A percentile compares a stretch with the other conserved stretches of the same genome.
Conservation (phyloP, 2,329 filamentous ascomycete species). For the Phoma sp. region DNA sequence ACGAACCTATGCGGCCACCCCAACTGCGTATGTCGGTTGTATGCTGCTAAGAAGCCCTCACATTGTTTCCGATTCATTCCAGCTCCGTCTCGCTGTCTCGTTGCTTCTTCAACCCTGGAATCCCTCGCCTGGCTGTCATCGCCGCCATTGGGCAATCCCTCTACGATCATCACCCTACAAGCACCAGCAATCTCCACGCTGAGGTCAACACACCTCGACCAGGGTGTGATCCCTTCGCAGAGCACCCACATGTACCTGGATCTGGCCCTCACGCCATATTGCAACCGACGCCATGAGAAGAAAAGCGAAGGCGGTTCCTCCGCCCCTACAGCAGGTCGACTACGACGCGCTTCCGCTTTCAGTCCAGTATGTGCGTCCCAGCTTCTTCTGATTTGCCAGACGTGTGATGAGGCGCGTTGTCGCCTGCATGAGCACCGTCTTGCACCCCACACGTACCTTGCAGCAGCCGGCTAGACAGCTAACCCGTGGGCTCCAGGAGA, state of each 20-base stretch:
- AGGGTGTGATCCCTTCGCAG: constrained; percentile 17
- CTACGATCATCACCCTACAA: constrained; percentile 17
- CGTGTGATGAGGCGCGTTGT: constrained; percentile 30
- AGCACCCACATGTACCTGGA: constrained; percentile 19
- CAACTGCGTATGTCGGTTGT: constrained; percentile 28
- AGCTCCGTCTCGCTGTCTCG: constrained; percentile 6
- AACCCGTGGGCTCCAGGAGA: constrained; percentile 46
- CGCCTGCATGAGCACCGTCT: constrained; percentile 34
- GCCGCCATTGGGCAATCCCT: constrained; percentile 14
- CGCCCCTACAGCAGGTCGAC: constrained; percentile 47
- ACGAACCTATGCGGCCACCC: constrained; percentile 2
- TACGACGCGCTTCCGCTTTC: constrained; percentile 52
- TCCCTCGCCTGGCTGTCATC: constrained; percentile 6
- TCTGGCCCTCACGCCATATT: constrained; percentile 16
- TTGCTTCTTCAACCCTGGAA: constrained; percentile 13
- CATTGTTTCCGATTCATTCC: constrained; percentile 17
- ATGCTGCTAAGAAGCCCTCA: constrained; percentile 22
- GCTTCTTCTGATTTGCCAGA: constrained; percentile 22
- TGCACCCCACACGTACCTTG: constrained; percentile 42
- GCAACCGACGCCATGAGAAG: constrained; percentile 37
- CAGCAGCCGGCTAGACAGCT: constrained; percentile 29
- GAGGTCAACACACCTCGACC: constrained; percentile 22
- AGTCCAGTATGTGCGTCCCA: constrained; percentile 49
- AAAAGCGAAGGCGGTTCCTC: constrained; percentile 28
- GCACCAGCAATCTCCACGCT: constrained; percentile 12